Conservation (phyloP, 129 eudicot genomes). For the Artemisia argyi region DNA sequence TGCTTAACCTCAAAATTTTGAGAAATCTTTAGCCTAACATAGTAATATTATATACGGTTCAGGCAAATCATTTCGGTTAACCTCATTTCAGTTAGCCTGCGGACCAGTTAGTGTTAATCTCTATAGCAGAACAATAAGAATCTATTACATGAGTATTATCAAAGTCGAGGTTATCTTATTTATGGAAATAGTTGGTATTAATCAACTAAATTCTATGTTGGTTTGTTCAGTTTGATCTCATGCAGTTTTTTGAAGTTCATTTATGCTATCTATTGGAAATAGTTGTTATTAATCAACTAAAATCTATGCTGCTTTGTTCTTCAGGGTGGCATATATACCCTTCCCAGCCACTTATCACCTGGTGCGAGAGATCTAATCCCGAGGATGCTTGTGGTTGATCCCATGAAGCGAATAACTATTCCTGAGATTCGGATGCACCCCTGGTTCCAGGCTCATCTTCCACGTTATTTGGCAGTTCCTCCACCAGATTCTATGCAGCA, state of each 20-base stretch:
- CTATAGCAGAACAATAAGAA: no score
- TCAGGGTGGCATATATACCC: slow-evolving; percentile 97
- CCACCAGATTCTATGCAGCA: slow-evolving; percentile 96
- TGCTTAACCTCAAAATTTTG: no score
- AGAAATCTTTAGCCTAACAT: no score
- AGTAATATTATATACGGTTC: no score
- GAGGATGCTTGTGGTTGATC: slow-evolving; percentile 97
- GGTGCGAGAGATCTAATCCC: slow-evolving; percentile 96
- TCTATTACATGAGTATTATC: no score
- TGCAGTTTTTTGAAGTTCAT: background rate
- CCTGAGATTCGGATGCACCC: slow-evolving; percentile 84
- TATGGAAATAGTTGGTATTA: background rate
- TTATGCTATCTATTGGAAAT: background rate
- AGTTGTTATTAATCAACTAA: no score
- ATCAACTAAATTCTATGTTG: no score
- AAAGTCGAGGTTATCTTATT: no score
- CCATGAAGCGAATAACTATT: slow-evolving; percentile 89
- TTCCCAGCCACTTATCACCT: slow-evolving; percentile 94
- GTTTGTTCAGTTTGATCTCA: no score
- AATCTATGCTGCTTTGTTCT: slow-evolving; percentile 20
- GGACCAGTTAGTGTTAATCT: no score
- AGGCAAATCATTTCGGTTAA: no score
- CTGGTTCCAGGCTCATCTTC: slow-evolving; percentile 98
- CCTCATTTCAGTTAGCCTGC: no score
- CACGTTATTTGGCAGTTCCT: slow-evolving; percentile 90